Conservation (phyloP, 2,329 filamentous ascomycete genomes). For the Alternaria hordeiaustralica region DNA sequence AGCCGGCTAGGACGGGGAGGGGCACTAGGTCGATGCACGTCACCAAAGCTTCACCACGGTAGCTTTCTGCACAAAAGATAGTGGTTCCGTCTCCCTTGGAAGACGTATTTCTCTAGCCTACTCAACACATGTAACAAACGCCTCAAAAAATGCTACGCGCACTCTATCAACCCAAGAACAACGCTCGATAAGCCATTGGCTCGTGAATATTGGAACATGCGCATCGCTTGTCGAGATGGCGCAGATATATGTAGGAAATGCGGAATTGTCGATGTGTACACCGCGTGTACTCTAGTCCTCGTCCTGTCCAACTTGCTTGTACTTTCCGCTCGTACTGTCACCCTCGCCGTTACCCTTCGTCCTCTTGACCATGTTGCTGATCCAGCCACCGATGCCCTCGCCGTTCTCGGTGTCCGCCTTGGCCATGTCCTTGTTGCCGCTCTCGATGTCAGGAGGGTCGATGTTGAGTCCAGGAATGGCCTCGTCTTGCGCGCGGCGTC, state of each 20-base stretch:
- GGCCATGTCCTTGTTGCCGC: slow-evolving; percentile 57
- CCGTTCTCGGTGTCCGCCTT: slow-evolving; percentile 37
- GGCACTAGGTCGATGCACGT: background rate
- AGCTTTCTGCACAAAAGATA: background rate
- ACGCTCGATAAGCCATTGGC: slow-evolving; percentile 25
- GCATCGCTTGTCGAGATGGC: slow-evolving; percentile 21
- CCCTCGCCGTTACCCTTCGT: slow-evolving; percentile 55
- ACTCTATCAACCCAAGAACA: slow-evolving; percentile 36
- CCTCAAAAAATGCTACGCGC: slow-evolving; percentile 32
- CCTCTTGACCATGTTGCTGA: slow-evolving; percentile 68
- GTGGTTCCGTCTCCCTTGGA: background rate
- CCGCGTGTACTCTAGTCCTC: slow-evolving; percentile 25
- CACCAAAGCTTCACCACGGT: background rate
- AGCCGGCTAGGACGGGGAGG: background rate
- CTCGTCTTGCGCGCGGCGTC: slow-evolving; percentile 55
- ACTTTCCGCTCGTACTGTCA: slow-evolving; percentile 52
- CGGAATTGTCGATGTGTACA: slow-evolving; percentile 14
- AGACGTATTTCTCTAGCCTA: slow-evolving; percentile 7
- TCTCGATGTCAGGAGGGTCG: slow-evolving; percentile 71
- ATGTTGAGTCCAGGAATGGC: slow-evolving; percentile 83
- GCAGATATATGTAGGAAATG: slow-evolving; percentile 30
- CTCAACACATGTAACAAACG: slow-evolving; percentile 7
- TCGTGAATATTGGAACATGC: slow-evolving; percentile 36
- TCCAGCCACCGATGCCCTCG: slow-evolving; percentile 73
- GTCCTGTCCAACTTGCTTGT: slow-evolving; percentile 56